Evolutionary conservation across 2,329 filamentous ascomycete species (phyloP).

Genomic region (Rhytidhysteron rufulum): DNA sequence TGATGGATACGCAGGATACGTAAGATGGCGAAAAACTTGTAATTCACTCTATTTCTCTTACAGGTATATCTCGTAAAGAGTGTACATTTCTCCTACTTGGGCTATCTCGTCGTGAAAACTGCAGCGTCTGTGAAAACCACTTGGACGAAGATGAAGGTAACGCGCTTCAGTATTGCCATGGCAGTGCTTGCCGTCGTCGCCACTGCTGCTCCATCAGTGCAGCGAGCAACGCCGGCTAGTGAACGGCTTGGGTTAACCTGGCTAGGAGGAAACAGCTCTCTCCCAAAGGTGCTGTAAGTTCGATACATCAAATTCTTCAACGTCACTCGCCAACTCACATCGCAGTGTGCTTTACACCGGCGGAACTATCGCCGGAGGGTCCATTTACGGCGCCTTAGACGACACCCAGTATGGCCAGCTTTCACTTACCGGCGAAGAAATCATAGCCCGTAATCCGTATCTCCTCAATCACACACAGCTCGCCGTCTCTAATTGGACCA

Average conservation of each 20-base stretch:
- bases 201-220: constrained; percentile 5
- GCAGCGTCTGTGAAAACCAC: no score
- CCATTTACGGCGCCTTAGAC: constrained; percentile 24
- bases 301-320: background rate
- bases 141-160: no score
- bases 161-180: constrained; percentile 2
- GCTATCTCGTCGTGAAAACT: no score
- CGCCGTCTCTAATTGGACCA: constrained; percentile 25
- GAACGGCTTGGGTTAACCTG: constrained; percentile 18
- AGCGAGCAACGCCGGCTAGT: constrained; percentile 14
- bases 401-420: constrained; percentile 28
- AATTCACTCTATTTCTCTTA: no score
- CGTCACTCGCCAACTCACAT: constrained; percentile 1
- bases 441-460: constrained; percentile 24
- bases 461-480: constrained; percentile 25
- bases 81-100: no score
- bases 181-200: constrained; percentile 4
- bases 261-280: constrained; percentile 17
- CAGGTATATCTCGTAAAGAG: no score
- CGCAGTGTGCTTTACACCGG: constrained; percentile 21
- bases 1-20: no score
- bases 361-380: constrained; percentile 23
- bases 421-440: constrained; percentile 17
- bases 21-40: no score
- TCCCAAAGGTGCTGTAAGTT: constrained; percentile 22